A percentile compares a stretch with the other conserved stretches of the same genome.
Evolutionary conservation across 805 yeast genomes (phyloP).

Genomic region (Candida maesae): DNA sequence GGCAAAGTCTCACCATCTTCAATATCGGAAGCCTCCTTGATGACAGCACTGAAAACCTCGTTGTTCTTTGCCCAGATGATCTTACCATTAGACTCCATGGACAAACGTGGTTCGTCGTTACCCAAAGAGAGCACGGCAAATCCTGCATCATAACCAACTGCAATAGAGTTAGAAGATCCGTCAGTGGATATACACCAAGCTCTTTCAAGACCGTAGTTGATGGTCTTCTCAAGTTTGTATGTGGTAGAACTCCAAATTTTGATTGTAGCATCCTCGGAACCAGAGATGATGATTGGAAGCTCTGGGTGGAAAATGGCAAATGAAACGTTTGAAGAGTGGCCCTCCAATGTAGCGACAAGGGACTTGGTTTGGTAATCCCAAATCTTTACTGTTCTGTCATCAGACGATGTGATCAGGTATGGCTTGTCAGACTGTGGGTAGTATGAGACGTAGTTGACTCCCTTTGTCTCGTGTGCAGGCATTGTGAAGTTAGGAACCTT

Average conservation of each 20-base stretch:
- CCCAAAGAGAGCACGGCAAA: conserved; percentile 85
- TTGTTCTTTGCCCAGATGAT: conserved; percentile 82
- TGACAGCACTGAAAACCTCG: conserved; percentile 80
- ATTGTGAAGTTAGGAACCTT: conserved; percentile 86
- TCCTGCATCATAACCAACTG: conserved; percentile 95
- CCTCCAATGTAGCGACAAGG: conserved; percentile 90
- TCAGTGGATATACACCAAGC: conserved; percentile 91
- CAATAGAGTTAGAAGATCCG: conserved; percentile 68
- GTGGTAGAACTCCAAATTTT: conserved; percentile 95
- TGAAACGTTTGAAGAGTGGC: conserved; percentile 91
- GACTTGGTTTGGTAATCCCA: conserved; percentile 99
- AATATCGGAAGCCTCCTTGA: conserved; percentile 62
- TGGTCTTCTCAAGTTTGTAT: conserved; percentile 86
- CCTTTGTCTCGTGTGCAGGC: conserved; percentile 86
- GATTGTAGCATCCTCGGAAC: conserved; percentile 93
- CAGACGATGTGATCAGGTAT: conserved; percentile 85
- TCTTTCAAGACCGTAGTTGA: conserved; percentile 89
- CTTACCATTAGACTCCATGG: conserved; percentile 92
- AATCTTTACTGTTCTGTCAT: conserved; percentile 81
- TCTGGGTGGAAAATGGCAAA: conserved; percentile 99
- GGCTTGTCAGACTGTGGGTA: conserved; percentile 98
- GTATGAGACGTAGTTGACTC: conserved; percentile 94
- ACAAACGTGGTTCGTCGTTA: conserved; percentile 87
- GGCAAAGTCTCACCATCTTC: conserved; percentile 81
- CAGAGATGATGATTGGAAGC: conserved; percentile 88